These are phyloP conservation scores for Phytophthora palmivora DNA, from an alignment of 352 stramenopile genomes.

Conservation along the genomic window DNA sequence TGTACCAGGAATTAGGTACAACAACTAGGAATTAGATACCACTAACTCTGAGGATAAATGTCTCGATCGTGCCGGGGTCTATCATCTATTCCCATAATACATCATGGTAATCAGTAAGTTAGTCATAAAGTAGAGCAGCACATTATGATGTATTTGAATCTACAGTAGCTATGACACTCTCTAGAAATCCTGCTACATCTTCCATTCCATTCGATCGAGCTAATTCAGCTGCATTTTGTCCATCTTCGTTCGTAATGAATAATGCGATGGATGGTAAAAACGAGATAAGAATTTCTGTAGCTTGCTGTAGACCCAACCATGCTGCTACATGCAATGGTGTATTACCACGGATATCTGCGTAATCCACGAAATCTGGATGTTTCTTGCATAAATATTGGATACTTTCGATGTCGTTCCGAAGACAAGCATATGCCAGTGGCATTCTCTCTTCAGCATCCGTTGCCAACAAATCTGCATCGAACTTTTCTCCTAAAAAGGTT, in stretches of 20 bases:
- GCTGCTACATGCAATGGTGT: constrained; percentile 70
- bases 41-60: too few species aligned
- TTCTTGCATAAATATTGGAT: constrained; percentile 58
- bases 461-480: constrained; percentile 56
- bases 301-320: constrained; percentile 45
- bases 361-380: constrained; percentile 74
- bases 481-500: constrained; percentile 45
- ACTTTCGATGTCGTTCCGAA: constrained; percentile 56
- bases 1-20: too few species aligned
- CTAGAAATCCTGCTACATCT: constrained; percentile 29
- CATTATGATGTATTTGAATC: constrained; percentile 18
- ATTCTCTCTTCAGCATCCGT: constrained; percentile 64
- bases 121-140: too few species aligned
- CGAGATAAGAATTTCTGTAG: constrained; percentile 42
- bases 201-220: constrained; percentile 42
- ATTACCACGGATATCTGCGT: constrained; percentile 68
- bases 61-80: too few species aligned
- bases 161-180: constrained; percentile 28
- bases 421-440: constrained; percentile 67
- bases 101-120: too few species aligned
- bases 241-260: constrained; percentile 62
- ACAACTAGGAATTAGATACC: too few species aligned
- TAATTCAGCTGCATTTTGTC: constrained; percentile 49
- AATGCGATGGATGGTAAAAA: constrained; percentile 57
- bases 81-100: too few species aligned